Base-by-base conservation (phyloP, 2,329 filamentous ascomycete species). In the Davidsoniella neocaledoniae region DNA sequence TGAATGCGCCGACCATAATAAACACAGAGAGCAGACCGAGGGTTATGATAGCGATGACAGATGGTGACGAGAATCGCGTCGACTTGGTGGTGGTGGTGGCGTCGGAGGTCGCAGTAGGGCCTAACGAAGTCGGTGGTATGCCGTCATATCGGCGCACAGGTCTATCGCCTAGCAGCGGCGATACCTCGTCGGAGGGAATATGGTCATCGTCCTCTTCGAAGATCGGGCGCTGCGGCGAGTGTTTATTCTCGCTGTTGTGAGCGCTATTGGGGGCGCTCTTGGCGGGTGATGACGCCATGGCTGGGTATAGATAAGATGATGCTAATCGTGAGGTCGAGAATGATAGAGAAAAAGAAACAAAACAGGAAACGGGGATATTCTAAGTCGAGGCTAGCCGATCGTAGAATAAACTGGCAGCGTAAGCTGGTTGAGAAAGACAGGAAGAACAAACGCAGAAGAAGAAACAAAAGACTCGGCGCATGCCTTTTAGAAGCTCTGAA, bases 1-100 rank as follows among this genome's bases (percentile, higher is more conserved):
- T 74, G 65, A 94, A 94, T 14, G 80, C 86, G 50, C 90, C 68
- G 14, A 83, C 65, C 52, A 95, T 79, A 57, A 94, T 86, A 25
- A 72, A 62, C 19, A 90, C 58, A 5, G 81, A 70, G 5, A 79
- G 58, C 1, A 76, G 56, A 45, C 74, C 82, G 7, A 96, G 66
- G 2, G 82, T 51, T 1, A 72, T 57, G 54, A 94, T 76, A 26
- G 88, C 82, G 37, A 93, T 70, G 29, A 86, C 69, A 37, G 83
- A 90, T 7, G 86, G 81, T 86, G 50, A 70, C 56, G 69, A 67
- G 55, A 65, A 63, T 51, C 65, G 59, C 38, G 60, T 62, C 51
- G 65, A 68, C n/a, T 54, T 53, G 16, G 60, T 59, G 25, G 55
- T 39, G 2, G 50, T 54, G 46, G 43, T 38, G 19, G 52, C 33